Conservation (phyloP, 345 rosid species). For the Laguncularia racemosa region DNA sequence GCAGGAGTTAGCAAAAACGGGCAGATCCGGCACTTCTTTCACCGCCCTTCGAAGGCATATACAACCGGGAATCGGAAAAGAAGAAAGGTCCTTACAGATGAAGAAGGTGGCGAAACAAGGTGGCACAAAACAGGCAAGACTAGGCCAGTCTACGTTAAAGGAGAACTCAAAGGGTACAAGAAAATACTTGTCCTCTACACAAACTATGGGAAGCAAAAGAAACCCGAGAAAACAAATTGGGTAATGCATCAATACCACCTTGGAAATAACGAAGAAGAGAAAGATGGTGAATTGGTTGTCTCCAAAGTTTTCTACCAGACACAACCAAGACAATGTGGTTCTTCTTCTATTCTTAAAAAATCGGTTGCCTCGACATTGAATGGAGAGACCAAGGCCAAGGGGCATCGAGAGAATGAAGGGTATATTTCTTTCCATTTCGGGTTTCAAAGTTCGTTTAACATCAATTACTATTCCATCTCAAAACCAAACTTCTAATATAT, state of each 20-base stretch:
- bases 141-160: constrained; percentile 54
- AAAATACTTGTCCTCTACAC: constrained; percentile 95
- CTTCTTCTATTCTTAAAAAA: constrained; percentile 5
- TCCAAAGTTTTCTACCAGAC: constrained; percentile 96
- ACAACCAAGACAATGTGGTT: constrained; percentile 89
- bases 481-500: neutral
- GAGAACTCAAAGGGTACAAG: constrained; percentile 74
- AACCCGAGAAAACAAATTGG: constrained; percentile 96
- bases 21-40: constrained; percentile 90
- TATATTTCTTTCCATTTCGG: neutral
- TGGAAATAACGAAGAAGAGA: constrained; percentile 84
- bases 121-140: constrained; percentile 99
- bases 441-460: no score
- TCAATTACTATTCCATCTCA: neutral
- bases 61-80: constrained; percentile 94
- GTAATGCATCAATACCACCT: constrained; percentile 99
- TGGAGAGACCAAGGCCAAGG: constrained; percentile 8
- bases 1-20: constrained; percentile 89
- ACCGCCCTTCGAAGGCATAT: constrained; percentile 97
- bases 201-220: constrained; percentile 87
- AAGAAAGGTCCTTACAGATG: constrained; percentile 77
- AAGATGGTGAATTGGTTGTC: constrained; percentile 90
- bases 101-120: constrained; percentile 80
- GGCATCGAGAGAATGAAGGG: constrained; percentile 15
- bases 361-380: constrained; percentile 32